These are phyloP conservation scores for Globisporangium mamillatum DNA, from an alignment of 352 stramenopile species.

Conservation along the genomic window DNA sequence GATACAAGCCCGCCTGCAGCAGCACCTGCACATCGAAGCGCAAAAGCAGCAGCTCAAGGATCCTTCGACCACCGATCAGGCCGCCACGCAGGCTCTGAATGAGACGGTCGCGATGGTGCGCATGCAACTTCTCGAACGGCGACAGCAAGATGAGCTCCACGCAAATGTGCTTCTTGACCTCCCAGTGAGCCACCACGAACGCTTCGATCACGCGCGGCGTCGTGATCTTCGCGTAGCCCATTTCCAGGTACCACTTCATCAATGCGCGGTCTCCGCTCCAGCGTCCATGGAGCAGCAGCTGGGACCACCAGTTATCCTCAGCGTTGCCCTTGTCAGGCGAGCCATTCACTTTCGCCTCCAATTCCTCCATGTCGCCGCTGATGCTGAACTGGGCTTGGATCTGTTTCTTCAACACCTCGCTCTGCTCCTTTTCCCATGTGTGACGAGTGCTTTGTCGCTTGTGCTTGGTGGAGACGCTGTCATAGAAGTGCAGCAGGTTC, in stretches of 20 bases:
- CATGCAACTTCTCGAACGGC: constrained; percentile 49
- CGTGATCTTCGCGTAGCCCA: constrained; percentile 43
- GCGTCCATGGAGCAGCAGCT: constrained; percentile 42
- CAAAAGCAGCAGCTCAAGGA: constrained; percentile 53
- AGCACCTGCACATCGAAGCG: constrained; percentile 52
- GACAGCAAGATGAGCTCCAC: constrained; percentile 55
- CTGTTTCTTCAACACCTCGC: constrained; percentile 30
- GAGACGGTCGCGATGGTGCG: constrained; percentile 31
- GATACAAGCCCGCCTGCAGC: constrained; percentile 38
- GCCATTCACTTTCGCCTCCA: not conserved
- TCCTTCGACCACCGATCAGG: not conserved
- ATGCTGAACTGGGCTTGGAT: constrained; percentile 36
- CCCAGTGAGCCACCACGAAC: constrained; percentile 37
- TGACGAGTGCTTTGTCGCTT: constrained; percentile 4
- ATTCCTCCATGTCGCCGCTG: not conserved
- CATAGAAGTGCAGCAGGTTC: constrained; percentile 32
- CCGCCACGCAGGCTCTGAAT: constrained; percentile 18
- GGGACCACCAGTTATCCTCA: constrained; percentile 28
- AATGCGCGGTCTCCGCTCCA: constrained; percentile 38
- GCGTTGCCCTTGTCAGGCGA: not conserved
- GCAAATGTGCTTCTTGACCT: constrained; percentile 30
- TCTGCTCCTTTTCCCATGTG: constrained; percentile 44
- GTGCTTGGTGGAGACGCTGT: constrained; percentile 4
- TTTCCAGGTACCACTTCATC: constrained; percentile 50
- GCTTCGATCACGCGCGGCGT: constrained; percentile 27